phyloP scores from a whole-genome alignment of 441 rosid species.

The Sinapis alba region DNA sequence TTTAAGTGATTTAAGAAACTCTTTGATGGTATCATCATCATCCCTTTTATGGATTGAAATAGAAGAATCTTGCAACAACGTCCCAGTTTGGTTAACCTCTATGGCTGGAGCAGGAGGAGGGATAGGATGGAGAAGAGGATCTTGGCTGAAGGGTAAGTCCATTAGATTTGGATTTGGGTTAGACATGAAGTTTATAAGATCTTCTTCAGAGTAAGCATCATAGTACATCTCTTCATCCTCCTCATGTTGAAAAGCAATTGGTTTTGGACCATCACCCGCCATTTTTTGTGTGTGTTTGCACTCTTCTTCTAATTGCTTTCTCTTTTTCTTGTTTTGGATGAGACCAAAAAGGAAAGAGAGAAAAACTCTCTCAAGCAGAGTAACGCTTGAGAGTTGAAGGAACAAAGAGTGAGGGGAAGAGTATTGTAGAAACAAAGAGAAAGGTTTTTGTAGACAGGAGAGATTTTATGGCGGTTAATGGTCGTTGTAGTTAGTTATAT shows the following conservation, averaged over 20 bases:
- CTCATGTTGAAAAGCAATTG: not conserved
- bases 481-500: slow-evolving; percentile 30
- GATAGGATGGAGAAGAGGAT: not conserved
- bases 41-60: not conserved
- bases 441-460: slow-evolving; percentile 7
- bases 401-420: slow-evolving; percentile 20
- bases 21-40: not conserved
- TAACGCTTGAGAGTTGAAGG: slow-evolving; percentile 38
- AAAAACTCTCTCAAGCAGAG: slow-evolving; percentile 17
- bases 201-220: slow-evolving; percentile 41
- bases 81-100: not conserved
- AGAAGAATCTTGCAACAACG: not conserved
- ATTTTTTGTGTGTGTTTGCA: slow-evolving; percentile 2
- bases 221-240: slow-evolving; percentile 20
- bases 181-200: slow-evolving; percentile 27
- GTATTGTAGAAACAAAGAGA: not conserved
- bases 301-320: not conserved
- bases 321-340: not conserved
- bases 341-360: not conserved
- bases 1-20: not conserved
- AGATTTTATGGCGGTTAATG: slow-evolving; percentile 23
- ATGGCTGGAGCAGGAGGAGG: not conserved
- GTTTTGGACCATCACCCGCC: slow-evolving; percentile 8
- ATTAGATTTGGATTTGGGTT: slow-evolving; percentile 27
- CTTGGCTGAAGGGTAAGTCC: slow-evolving; percentile 25